phyloP scores from a whole-genome alignment of 2,329 filamentous ascomycete species.

The Parastagonospora nodorum region DNA sequence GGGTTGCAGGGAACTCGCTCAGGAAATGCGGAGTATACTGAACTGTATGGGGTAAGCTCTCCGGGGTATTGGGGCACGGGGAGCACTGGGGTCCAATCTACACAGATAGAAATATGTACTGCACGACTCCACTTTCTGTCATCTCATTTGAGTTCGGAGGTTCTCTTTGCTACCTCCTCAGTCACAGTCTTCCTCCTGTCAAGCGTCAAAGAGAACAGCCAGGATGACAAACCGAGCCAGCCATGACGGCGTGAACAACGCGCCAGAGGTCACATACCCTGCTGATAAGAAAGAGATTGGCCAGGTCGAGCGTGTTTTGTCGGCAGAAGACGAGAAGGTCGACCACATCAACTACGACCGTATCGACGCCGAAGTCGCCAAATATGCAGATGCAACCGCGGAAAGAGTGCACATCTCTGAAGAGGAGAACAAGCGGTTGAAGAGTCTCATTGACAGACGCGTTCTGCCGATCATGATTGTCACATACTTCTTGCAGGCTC shows the following conservation, averaged over 20 bases:
- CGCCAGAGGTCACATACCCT: conserved; percentile 19
- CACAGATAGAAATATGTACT: conserved; percentile 31
- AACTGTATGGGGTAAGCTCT: conserved; percentile 23
- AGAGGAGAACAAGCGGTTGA: conserved; percentile 66
- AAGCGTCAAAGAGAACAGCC: conserved; percentile 14
- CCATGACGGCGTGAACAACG: conserved; percentile 18
- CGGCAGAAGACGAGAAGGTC: conserved; percentile 52
- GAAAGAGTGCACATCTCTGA: conserved; percentile 60
- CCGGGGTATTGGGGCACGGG: conserved; percentile 23
- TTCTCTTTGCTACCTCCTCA: conserved; percentile 11
- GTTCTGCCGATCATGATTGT: conserved; percentile 73
- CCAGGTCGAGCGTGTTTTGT: conserved; percentile 57
- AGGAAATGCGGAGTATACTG: conserved; percentile 27
- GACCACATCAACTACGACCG: conserved; percentile 62
- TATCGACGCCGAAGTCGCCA: conserved; percentile 72
- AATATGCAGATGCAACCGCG: conserved; percentile 64
- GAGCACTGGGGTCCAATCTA: conserved; percentile 18
- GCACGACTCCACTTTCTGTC: conserved; percentile 16
- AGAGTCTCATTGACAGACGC: conserved; percentile 68
- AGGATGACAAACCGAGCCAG: conserved; percentile 26
- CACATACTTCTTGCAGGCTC: conserved; percentile 72
- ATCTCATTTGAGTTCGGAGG: conserved; percentile 22
- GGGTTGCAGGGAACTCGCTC: conserved; percentile 14
- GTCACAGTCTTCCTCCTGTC: conserved; percentile 12
- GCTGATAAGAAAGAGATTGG: conserved; percentile 41